Base-by-base conservation (phyloP, 2,329 filamentous ascomycete species). In the Didymella lethalis region DNA sequence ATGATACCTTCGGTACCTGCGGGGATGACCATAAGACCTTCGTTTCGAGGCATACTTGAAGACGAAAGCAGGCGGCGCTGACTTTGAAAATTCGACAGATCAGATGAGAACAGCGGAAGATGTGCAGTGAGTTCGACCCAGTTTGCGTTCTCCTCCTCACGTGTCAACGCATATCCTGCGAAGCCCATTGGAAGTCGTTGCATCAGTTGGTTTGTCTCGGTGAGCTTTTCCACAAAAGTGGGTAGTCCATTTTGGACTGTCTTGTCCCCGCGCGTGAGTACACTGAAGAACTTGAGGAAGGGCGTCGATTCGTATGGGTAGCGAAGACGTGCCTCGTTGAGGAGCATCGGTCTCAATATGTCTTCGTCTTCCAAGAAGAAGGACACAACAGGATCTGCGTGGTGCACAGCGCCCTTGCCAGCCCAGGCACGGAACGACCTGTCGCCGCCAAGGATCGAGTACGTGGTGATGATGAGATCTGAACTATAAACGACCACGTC, bases 271-370 rank as follows among this genome's bases (percentile, higher is more conserved):
- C 78, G 77, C 7, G 84, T 85, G 16, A 96, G 78, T 38, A 85
- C 86, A 54, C 87, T 88, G 71, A 88, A 90, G 38, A 96, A 80
- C 52, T 85, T 86, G 60, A 96, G 78, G 68, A 97, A 92, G 0
- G 93, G 92, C 2, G 88, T 77, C 46, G 91, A 88, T 77, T 97
- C 94, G 75, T 91, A 94, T 0, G 94, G 94, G 72, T 93, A 97
- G 54, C 94, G 88, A 60, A 86, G 85, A 43, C 89, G 84, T 7
- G 93, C 88, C 72, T 90, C 85, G 48, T 85, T 81, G 31, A 96
- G 86, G 62, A 90, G 77, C 18, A 77, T 75, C 28, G 80, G 82
- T 70, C 90, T 82, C 18, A 92, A 76, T 7, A 81, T 62, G 32
- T 74, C 70, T 20, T 81, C 75, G 63, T 91, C 86, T 18, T 82